Evolutionary conservation across 139 green algal species (phyloP), one percentile per base, ranked within the genome.

Genomic region (Coelastrella sp.): DNA sequence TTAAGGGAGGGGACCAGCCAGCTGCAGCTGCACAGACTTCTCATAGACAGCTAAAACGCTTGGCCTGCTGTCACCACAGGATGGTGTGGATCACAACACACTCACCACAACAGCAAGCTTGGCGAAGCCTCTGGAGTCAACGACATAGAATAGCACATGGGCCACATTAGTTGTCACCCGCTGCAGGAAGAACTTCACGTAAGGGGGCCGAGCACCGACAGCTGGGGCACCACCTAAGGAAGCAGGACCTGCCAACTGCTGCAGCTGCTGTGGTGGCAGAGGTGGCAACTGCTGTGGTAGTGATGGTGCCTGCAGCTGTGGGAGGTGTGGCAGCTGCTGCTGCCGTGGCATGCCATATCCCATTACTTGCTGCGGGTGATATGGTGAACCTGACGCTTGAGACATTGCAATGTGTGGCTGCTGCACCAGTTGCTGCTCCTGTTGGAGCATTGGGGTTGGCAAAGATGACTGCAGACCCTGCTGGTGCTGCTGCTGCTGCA

Each of bases 41-140:
- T 3, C 4, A 14, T 72, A 49, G 1, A 49, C 35, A 49, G 35
- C 35, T 3, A 49, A 49, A 49, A 49, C 35, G 35, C 35, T 49
- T 49, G 35, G 35, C 35, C 35, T 49, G 35, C 35, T 49, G 35
- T 49, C 35, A 49, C 1, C 35, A 49, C 35, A 49, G 35, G 35
- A 49, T 49, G 35, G 3, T 49, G 35, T 49, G 35, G 35, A 49
- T 49, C 35, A 49, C 35, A 49, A 49, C 35, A 49, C 35, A 12
- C 85, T 78, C 59, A 90, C 85, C 87, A 91, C 78, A 6, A 87
- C 87, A 49, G 87, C 87, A n/a, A 91, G 87, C 78, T 85, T 91
- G 20, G 78, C 87, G 7, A 65, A 56, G 7, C 87, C 87, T 8
- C 60, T 12, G 5, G 63, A 20, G 56, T 87, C 78, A 61, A 91